Base-by-base conservation (phyloP, 179 eudicot species). In the Spergularia azorica region DNA sequence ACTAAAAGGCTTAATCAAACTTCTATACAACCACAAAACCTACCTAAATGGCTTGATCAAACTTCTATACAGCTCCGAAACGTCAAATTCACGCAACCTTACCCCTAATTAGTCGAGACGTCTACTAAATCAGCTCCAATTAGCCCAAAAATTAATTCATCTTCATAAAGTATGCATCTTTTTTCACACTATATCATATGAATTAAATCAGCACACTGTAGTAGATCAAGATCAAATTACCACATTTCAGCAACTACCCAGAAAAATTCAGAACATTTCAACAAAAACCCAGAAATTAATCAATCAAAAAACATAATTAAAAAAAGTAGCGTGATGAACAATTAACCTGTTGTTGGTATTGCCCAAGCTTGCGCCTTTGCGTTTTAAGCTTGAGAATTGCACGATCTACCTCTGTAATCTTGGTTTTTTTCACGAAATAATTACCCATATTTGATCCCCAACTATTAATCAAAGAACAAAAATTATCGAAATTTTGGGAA, bases 351-450 rank as follows among this genome's bases (percentile, higher is more conserved):
- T 90, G 92, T 80, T 93, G 99, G 74, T 95, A 95, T 75, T 95
- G 95, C 43, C 90, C 97, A 74, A 95, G 97, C 78, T 93, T 95
- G 41, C 99, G 97, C 73, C 99, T 87, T 73, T 95, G 99, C 60
- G 99, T 95, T 74, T 95, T 95, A 65, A 95, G 97, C 80, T 97
- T 87, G 58, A 95, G 95, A 75, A 95, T 93, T 15, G 99, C 99
- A 64, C 85, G 91, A 83, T 95, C 99, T 2, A 95, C 97, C 20
- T 95, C 97, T 32, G 99, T 95, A 59, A 95, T 89, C 85, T 93
- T 95, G 59, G 99, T 97, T 75, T 93, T 95, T 83, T 90, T 95
- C 83, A 89, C 97, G 60, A 95, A 95, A 38, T 93, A 72, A 75
- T 95, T 95, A 43, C 99, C 99, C 99, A 95, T 95, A 62, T 20